Percentiles rank a stretch among this genome's conserved stretches.
Evolutionary conservation across 139 green algal genomes (phyloP).

Genomic region (Chlorella ohadii): DNA sequence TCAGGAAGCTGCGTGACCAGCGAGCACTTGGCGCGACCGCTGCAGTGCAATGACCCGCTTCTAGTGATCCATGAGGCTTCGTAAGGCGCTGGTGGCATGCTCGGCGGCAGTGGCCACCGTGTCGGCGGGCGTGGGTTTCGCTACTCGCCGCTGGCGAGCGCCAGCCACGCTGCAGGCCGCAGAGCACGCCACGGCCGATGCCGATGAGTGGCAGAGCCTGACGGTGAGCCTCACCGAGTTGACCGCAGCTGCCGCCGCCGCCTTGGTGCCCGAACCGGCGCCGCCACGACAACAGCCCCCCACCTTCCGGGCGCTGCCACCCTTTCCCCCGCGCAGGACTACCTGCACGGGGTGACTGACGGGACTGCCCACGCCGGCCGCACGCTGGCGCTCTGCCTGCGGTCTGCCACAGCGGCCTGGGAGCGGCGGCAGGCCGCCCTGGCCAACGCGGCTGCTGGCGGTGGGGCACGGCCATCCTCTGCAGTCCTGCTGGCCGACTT

Average conservation of each 20-base stretch:
- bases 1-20: too few relatives aligned
- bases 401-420: neutral
- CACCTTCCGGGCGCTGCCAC: neutral
- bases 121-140: too few relatives aligned
- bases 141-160: too few relatives aligned
- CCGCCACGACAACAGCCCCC: neutral
- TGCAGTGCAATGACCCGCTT: too few relatives aligned
- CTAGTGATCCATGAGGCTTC: too few relatives aligned
- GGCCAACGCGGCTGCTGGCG: neutral
- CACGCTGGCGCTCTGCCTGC: neutral
- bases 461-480: neutral
- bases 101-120: too few relatives aligned
- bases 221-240: too few relatives aligned
- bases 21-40: too few relatives aligned
- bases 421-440: slow-evolving; percentile 1
- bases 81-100: too few relatives aligned
- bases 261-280: neutral
- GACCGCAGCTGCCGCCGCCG: neutral
- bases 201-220: too few relatives aligned
- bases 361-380: neutral
- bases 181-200: too few relatives aligned
- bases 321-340: neutral
- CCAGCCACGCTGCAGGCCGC: too few relatives aligned
- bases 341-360: neutral
- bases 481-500: slow-evolving; percentile 24